Evolutionary conservation across 495 filamentous ascomycete species (phyloP), one percentile per base, ranked within the genome.

Genomic region (Cercophora samala): DNA sequence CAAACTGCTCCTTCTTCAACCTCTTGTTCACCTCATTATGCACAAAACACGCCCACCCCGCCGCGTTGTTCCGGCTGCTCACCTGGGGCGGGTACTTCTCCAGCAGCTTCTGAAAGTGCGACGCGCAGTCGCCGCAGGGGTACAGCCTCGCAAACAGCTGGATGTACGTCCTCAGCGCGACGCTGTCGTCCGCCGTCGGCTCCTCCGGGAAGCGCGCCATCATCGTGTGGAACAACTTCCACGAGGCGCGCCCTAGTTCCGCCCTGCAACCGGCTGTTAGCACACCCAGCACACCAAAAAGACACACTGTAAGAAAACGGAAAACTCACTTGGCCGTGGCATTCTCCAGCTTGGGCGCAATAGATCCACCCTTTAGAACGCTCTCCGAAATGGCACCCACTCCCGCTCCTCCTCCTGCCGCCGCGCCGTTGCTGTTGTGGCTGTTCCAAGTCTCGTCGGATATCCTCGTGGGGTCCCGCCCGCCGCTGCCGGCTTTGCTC

Each of bases 221-320:
- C 76, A 92, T 95, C 1, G 96, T 99, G 78, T 99, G 95, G 73
- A 99, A 87, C 70, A 97, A 87, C 73, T 93, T 93, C 93, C 92
- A 97, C 22, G 91, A 88, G 25, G 93, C 88, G 70, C 91, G 89
- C 66, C 93, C 93, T 19, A 97, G 84, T 79, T 97, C 92, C 60
- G 91, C 93, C 80, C 91, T 94, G n/a, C n/a, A n/a, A n/a, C n/a
- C n/a, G n/a, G n/a, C n/a, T n/a, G n/a, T n/a, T n/a, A n/a, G n/a
- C n/a, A n/a, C n/a, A n/a, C n/a, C n/a, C n/a, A n/a, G n/a, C n/a
- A n/a, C n/a, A n/a, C n/a, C n/a, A n/a, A n/a, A n/a, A n/a, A n/a
- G n/a, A n/a, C n/a, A n/a, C n/a, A n/a, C n/a, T n/a, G n/a, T n/a
- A n/a, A 46, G 13, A 46, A 46, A 46, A 13, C 8, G 58, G 46